Percentiles rank a stretch among this genome's conserved stretches.
Evolutionary conservation across 306 rosid genomes (phyloP).

Genomic region (Castanea crenata): DNA sequence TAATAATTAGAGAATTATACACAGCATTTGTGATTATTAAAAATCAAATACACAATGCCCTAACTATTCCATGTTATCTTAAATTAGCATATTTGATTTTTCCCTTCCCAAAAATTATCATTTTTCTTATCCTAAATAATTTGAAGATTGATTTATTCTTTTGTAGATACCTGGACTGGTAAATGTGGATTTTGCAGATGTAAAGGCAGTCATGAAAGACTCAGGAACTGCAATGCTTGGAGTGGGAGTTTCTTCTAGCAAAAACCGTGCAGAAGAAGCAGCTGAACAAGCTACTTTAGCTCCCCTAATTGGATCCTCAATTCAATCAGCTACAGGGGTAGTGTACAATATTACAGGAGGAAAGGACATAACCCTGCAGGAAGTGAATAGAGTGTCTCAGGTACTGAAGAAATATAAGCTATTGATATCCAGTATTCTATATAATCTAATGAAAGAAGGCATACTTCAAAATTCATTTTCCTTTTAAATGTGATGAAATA

Average conservation of each 20-base stretch:
- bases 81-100: neutral
- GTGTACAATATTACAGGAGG: conserved; percentile 98
- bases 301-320: conserved; percentile 95
- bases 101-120: neutral
- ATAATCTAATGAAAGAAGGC: neutral
- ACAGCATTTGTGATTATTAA: no score
- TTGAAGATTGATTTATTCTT: conserved; percentile 8
- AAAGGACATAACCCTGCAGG: conserved; percentile 96
- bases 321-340: conserved; percentile 95
- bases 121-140: conserved; percentile 10
- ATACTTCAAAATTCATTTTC: conserved; percentile 9
- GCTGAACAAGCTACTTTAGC: conserved; percentile 99
- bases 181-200: conserved; percentile 99
- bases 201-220: conserved; percentile 96
- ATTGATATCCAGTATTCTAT: neutral
- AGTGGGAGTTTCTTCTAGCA: conserved; percentile 95
- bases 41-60: neutral
- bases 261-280: conserved; percentile 98
- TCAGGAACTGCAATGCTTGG: conserved; percentile 99
- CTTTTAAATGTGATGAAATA: neutral
- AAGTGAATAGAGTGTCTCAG: conserved; percentile 97
- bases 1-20: neutral
- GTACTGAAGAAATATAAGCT: conserved; percentile 36
- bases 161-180: conserved; percentile 97
- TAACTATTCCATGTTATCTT: neutral